Conservation (phyloP, 441 rosid genomes). For the Croton laevigatus region DNA sequence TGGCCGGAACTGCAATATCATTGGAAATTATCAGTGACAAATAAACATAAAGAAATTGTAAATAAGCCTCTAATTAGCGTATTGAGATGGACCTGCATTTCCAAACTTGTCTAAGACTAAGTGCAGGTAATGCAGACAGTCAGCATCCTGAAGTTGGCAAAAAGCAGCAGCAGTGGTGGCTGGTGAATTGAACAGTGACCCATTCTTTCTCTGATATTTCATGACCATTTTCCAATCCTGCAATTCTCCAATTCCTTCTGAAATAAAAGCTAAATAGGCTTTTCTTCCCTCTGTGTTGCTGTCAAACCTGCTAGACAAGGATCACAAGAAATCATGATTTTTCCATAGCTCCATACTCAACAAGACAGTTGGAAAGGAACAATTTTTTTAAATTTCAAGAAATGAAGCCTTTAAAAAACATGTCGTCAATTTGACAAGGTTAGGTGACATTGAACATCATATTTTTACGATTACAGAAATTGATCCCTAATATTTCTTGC, state of each 20-base stretch:
- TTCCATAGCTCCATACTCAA: not conserved
- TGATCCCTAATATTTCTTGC: not conserved
- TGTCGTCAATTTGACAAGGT: not conserved
- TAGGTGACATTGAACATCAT: not conserved
- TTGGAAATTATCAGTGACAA: conserved; percentile 13
- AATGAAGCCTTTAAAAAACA: not conserved
- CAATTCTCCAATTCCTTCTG: conserved; percentile 58
- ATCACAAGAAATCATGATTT: not conserved
- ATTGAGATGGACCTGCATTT: conserved; percentile 48
- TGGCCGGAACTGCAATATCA: conserved; percentile 61
- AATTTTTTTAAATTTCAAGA: not conserved
- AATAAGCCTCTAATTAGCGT: not conserved
- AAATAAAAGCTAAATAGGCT: conserved; percentile 59
- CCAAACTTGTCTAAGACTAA: conserved; percentile 52
- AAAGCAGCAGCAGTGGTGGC: conserved; percentile 81
- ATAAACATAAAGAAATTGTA: conserved; percentile 7
- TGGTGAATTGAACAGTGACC: conserved; percentile 82
- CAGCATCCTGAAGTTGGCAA: conserved; percentile 43
- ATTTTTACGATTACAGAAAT: not conserved
- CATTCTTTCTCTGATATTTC: conserved; percentile 65
- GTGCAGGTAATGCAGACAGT: conserved; percentile 58
- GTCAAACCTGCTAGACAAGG: conserved; percentile 24
- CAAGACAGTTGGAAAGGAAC: not conserved
- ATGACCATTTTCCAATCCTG: conserved; percentile 62
- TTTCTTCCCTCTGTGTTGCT: conserved; percentile 43